Percentiles rank a stretch among this genome's conserved stretches.
Conservation (phyloP, 2,329 filamentous ascomycete species). For the Xylogone sp. region DNA sequence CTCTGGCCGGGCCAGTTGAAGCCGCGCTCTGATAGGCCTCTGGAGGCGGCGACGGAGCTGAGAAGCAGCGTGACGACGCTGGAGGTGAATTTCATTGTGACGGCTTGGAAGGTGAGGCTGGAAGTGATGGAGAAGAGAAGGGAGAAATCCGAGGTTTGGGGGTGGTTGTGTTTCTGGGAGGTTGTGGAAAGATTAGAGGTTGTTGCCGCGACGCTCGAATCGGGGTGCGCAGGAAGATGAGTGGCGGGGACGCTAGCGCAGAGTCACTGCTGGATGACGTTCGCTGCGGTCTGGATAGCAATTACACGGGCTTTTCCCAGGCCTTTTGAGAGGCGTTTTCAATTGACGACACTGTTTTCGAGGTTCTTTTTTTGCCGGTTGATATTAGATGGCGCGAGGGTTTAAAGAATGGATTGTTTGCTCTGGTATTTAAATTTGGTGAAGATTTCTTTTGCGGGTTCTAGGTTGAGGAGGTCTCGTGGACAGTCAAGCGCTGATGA, state of each 20-base stretch:
- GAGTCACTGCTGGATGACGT: not conserved
- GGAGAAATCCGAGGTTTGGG: no score
- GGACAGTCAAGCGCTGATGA: not conserved
- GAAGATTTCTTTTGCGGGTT: no score
- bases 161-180: no score
- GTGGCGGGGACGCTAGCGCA: not conserved
- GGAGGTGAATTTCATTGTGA: conserved; percentile 27
- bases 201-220: no score
- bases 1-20: conserved; percentile 46
- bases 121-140: not conserved
- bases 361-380: no score
- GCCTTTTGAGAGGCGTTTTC: no score
- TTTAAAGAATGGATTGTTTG: no score
- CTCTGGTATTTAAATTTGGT: no score
- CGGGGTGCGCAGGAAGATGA: not conserved
- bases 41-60: conserved; percentile 32
- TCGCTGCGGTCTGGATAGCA: not conserved
- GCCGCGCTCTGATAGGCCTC: conserved; percentile 30
- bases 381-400: no score
- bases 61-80: conserved; percentile 22
- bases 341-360: no score
- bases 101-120: not conserved
- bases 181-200: not conserved
- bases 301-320: no score
- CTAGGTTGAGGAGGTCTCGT: not conserved